Percentiles rank a stretch among this genome's conserved stretches.
Evolutionary conservation across 1,284 basidiomycete species (phyloP).

Genomic region (Coriolopsis trogii): DNA sequence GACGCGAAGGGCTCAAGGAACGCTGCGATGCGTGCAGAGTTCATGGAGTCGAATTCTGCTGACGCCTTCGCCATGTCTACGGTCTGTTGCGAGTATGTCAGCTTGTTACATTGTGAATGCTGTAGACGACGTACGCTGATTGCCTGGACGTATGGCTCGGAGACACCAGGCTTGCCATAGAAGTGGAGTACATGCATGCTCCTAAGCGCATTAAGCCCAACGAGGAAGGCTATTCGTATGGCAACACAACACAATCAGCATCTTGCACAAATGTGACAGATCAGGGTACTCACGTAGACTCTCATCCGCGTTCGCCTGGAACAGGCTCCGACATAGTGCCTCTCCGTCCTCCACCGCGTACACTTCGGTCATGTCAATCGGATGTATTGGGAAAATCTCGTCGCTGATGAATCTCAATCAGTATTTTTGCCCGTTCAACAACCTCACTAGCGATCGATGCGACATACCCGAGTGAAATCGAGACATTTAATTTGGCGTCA

Average conservation of each 20-base stretch:
- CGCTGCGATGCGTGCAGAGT: neutral
- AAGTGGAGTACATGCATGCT: slow-evolving; percentile 3
- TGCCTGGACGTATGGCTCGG: slow-evolving; percentile 1
- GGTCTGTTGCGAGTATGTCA: neutral
- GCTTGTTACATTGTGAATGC: neutral
- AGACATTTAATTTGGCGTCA: slow-evolving; percentile 8
- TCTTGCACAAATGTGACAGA: neutral
- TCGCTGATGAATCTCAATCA: neutral
- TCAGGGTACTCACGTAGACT: neutral
- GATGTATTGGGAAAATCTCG: slow-evolving; percentile 4
- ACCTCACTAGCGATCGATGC: too few species aligned
- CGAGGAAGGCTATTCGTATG: slow-evolving; percentile 5
- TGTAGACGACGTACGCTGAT: neutral
- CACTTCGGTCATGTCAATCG: slow-evolving; percentile 12
- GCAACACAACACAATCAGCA: neutral
- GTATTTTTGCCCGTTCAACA: too few species aligned
- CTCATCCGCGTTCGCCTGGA: slow-evolving; percentile 1
- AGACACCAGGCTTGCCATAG: neutral
- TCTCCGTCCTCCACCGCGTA: slow-evolving; percentile 6
- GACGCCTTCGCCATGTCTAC: neutral
- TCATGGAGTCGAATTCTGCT: slow-evolving; percentile 4
- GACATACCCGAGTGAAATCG: slow-evolving; percentile 6
- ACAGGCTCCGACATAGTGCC: slow-evolving; percentile 6
- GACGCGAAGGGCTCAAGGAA: neutral
- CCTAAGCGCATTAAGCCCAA: slow-evolving; percentile 9